A percentile compares a stretch with the other conserved stretches of the same genome.
Conservation (phyloP, 805 yeast genomes). For the Candida golubevii region DNA sequence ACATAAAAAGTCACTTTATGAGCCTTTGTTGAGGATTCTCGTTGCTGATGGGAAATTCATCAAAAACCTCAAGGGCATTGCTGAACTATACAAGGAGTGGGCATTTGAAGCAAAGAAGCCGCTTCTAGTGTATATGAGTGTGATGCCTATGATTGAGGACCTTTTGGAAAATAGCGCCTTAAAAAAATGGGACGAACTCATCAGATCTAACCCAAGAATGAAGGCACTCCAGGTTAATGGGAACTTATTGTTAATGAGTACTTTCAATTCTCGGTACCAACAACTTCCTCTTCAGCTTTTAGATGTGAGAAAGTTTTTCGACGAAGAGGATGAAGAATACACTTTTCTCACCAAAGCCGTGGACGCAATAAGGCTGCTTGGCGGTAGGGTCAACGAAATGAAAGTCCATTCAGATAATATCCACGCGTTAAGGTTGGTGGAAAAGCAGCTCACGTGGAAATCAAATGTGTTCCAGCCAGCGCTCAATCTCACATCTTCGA, state of each 20-base stretch:
- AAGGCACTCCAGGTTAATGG: slow-evolving; percentile 40
- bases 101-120: slow-evolving; percentile 49
- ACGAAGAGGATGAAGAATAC: slow-evolving; percentile 47
- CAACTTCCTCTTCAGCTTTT: slow-evolving; percentile 58
- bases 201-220: slow-evolving; percentile 48
- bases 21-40: slow-evolving; percentile 55
- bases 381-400: slow-evolving; percentile 55
- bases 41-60: slow-evolving; percentile 64
- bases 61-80: slow-evolving; percentile 45
- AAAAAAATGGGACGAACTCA: slow-evolving; percentile 55
- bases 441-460: slow-evolving; percentile 53
- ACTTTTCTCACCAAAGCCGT: slow-evolving; percentile 49
- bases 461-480: slow-evolving; percentile 41
- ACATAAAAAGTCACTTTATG: slow-evolving; percentile 51
- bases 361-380: slow-evolving; percentile 50
- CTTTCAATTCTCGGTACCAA: slow-evolving; percentile 41
- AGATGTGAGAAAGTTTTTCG: slow-evolving; percentile 48
- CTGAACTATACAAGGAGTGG: slow-evolving; percentile 65
- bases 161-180: slow-evolving; percentile 48
- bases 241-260: slow-evolving; percentile 35
- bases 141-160: slow-evolving; percentile 57
- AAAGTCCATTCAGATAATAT: slow-evolving; percentile 59
- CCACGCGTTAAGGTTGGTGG: slow-evolving; percentile 50
- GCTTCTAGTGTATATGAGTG: slow-evolving; percentile 55
- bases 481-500: slow-evolving; percentile 35